These are phyloP conservation scores for Hyaloraphidium curvatum DNA, from an alignment of 192 early-diverging fungal genomes.

Conservation along the genomic window DNA sequence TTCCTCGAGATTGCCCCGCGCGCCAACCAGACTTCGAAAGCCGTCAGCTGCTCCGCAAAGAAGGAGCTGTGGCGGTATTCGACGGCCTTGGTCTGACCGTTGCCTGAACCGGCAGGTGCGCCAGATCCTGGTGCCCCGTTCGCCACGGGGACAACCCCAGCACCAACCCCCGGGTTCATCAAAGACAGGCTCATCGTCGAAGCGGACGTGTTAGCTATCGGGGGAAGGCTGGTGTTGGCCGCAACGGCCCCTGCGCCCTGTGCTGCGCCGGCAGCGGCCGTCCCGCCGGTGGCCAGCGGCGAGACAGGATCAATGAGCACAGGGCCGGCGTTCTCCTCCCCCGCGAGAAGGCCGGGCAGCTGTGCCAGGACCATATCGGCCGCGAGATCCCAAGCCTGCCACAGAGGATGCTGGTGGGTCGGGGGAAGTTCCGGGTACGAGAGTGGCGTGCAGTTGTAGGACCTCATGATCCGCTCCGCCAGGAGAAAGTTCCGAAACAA, in stretches of 20 bases:
- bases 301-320: background rate
- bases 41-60: slow-evolving; percentile 91
- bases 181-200: background rate
- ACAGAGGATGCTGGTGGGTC: slow-evolving; percentile 90
- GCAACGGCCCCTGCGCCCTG: background rate
- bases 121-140: no score
- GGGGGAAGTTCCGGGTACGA: slow-evolving; percentile 63
- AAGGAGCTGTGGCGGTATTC: slow-evolving; percentile 70
- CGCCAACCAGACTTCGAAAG: slow-evolving; percentile 90
- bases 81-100: background rate
- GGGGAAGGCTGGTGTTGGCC: background rate
- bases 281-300: slow-evolving; percentile 7
- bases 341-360: slow-evolving; percentile 51
- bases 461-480: slow-evolving; percentile 88
- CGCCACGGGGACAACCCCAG: background rate
- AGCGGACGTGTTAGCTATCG: background rate
- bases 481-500: slow-evolving; percentile 91
- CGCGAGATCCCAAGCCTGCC: slow-evolving; percentile 87
- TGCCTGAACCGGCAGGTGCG: no score
- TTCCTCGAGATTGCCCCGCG: slow-evolving; percentile 51
- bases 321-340: slow-evolving; percentile 4
- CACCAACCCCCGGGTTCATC: no score
- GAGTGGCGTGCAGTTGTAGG: slow-evolving; percentile 81
- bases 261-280: slow-evolving; percentile 7
- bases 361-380: slow-evolving; percentile 77